Evolutionary conservation across 768 basidiomycete species (phyloP), one percentile per base, ranked within the genome.

Genomic region (Neoboletus magnificus): DNA sequence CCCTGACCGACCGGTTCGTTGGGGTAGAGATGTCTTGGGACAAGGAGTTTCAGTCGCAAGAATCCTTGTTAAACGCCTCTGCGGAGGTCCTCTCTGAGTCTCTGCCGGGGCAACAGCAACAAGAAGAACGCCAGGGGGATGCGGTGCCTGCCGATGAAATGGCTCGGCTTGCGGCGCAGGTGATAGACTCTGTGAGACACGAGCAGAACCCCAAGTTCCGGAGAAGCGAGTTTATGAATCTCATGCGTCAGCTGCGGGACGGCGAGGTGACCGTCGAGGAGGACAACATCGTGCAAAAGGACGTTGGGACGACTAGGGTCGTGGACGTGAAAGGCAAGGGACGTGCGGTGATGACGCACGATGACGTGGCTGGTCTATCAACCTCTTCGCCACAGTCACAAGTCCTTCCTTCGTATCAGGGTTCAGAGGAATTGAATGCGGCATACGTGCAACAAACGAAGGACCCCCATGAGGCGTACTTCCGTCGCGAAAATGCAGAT

Each of bases 221-320:
- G 71, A 81, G 91, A 32, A 93, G 91, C 69, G 79, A 82, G 55
- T 97, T 97, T 68, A 77, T 97, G 78, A 79, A 79, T 22, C 77
- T 97, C 27, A 96, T 97, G 93, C 82, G 80, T 49, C 85, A 91
- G 68, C 73, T 97, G 52, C 77, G 91, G 37, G 93, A 94, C 70
- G 82, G 85, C 9, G 81, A 88, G 64, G 78, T 92, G 39, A 78
- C 85, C 16, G 86, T 96, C 3, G 84, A 89, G 46, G 90, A 87
- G 20, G 86, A 93, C 64, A 72, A 85, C 49, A 82, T 97, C 71
- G 88, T 95, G 12, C 73, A 80, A 54, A 83, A 75, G 48, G 75
- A 76, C 45, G 63, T 46, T 23, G 33, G 64, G 36, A 53, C 57
- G 25, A 48, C 52, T 20, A 32, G 55, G 36, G 46, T 46, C 30